Base-by-base conservation (phyloP, 495 filamentous ascomycete genomes). In the Cenococcum geophilum region DNA sequence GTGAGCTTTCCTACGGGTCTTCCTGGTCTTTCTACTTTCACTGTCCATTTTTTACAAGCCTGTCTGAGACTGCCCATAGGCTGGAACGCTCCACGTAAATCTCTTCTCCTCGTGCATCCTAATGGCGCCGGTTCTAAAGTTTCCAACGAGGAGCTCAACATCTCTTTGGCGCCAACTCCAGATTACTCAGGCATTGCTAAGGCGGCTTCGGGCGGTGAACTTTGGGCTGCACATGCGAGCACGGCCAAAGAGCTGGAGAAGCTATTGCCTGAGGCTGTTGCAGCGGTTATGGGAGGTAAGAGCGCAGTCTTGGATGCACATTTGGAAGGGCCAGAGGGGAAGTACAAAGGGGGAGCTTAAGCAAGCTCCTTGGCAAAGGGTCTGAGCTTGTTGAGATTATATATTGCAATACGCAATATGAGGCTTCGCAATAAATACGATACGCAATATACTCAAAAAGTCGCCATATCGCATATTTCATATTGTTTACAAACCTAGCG, bases 141-240 rank as follows among this genome's bases (percentile, higher is more conserved):
- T 20, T 87, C 82, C 10, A 92, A 93, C 67, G 84, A 88, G 61
- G 92, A 95, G 60, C 79, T 97, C 61, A 95, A 96, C 66, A 95
- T 97, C 71, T 86, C 83, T 1, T 93, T 97, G 70, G 83, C 81
- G 12, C 92, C 92, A 0, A 82, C 83, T 0, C 92, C 92, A 0
- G 92, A 97, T 68, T 97, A 92, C 71, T 77, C 89, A 0, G 92
- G 92, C 11, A 96, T 97, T 60, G 92, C 92, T 0, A 89, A 89
- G 76, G 92, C 91, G 5, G 90, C 92, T 0, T 84, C 88, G 0
- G 91, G 91, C 4, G 89, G 90, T 0, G 57, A 74, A 55, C 58
- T 69, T 6, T 76, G 73, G 71, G 73, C 74, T 4, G 68, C 49
- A 5, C 52, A 62, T 43, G 73, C 71, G 8, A 68, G 69, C 20